Evolutionary conservation across 257 asterid species (phyloP).

Genomic region (Schizonepeta tenuifolia): DNA sequence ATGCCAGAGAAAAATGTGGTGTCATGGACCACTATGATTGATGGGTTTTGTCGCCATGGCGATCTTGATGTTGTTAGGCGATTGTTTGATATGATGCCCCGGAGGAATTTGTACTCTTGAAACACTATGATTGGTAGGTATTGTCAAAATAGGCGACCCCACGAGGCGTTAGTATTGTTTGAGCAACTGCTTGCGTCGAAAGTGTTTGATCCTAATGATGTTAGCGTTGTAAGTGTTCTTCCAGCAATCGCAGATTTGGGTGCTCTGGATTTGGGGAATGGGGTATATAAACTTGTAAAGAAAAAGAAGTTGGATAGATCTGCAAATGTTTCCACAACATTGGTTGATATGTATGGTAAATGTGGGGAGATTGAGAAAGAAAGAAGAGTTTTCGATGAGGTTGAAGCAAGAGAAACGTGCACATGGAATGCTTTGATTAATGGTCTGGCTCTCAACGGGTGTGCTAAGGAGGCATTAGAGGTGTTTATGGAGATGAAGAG

Average conservation of each 20-base stretch:
- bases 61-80: conserved; percentile 58
- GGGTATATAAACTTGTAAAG: conserved; percentile 66
- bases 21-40: conserved; percentile 91
- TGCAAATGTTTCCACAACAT: conserved; percentile 77
- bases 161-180: conserved; percentile 69
- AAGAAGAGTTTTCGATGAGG: conserved; percentile 55
- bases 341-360: conserved; percentile 90
- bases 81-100: conserved; percentile 74
- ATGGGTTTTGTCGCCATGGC: conserved; percentile 72
- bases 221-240: conserved; percentile 75
- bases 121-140: conserved; percentile 92
- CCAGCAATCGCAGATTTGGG: conserved; percentile 94
- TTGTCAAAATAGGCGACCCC: conserved; percentile 67
- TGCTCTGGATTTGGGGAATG: conserved; percentile 78
- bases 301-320: conserved; percentile 64
- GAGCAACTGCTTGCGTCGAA: conserved; percentile 53
- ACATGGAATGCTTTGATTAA: conserved; percentile 93
- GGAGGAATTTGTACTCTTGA: conserved; percentile 83
- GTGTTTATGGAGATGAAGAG: conserved; percentile 62
- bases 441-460: conserved; percentile 86
- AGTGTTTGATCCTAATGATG: conserved; percentile 64
- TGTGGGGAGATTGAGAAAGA: conserved; percentile 80
- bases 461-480: conserved; percentile 73
- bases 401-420: conserved; percentile 53
- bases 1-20: conserved; percentile 79